Base-by-base conservation (phyloP, 768 basidiomycete genomes). In the Boletus rufocinnamomeus region DNA sequence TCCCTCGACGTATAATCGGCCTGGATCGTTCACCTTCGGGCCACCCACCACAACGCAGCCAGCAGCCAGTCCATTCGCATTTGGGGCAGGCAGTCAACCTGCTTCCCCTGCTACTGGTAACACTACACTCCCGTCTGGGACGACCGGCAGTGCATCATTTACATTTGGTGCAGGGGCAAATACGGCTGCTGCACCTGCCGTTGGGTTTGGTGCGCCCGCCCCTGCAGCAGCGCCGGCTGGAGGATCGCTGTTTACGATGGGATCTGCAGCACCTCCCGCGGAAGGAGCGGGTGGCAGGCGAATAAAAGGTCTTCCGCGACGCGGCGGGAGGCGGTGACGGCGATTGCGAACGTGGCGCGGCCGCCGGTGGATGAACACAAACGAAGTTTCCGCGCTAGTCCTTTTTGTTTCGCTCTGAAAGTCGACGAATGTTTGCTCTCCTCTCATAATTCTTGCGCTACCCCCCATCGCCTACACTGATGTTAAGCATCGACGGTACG, bases 221-320 rank as follows among this genome's bases (percentile, higher is more conserved):
- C n/a, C 70, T 37, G 73, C 74, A 16, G 66, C 79, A 11, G 69
- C 79, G 2, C 19, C 63, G 2, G 53, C 27, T 34, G 72, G 74
- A 8, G 69, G 59, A 52, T 63, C 73, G 3, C 59, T 87, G 37
- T 87, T 87, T 65, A 87, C 84, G 14, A 86, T 87, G 53, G 86
- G 85, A 32, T 76, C 85, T 48, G 79, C 82, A 2, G 81, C 85
- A 19, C 63, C 79, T 27, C 72, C 77, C 5, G 41, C 74, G 63
- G 54, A 69, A 38, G 76, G 74, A 44, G 58, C 67, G 38, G 77
- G 75, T 53, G 67, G 63, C 21, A 76, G 82, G 46, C 76, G 76
- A 50, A 79, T 85, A 47, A 84, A 83, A 72, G 84, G 82, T 55
- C 75, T 86, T 48, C 85, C 85, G 46, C 82, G 73, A 48, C 79